These are phyloP conservation scores for Macrolepiota dolichaula DNA, from an alignment of 768 basidiomycete species.

Conservation along the genomic window DNA sequence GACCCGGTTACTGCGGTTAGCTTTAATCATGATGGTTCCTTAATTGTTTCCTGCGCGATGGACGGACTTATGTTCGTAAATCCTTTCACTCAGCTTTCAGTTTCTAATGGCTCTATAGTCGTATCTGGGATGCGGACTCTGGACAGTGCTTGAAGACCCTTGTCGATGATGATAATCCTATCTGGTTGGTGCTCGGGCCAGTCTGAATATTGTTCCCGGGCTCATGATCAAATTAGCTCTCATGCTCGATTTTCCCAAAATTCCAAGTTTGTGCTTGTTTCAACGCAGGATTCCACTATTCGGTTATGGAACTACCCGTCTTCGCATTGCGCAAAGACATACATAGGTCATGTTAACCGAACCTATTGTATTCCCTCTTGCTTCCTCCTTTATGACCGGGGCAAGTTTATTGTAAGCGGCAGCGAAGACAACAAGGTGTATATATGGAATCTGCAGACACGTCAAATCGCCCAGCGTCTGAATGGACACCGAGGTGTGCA, in stretches of 20 bases:
- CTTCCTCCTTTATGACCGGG: conserved; percentile 49
- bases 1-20: conserved; percentile 94
- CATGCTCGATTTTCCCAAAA: conserved; percentile 92
- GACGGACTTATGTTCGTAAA: conserved; percentile 86
- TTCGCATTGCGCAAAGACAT: conserved; percentile 90
- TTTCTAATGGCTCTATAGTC: conserved; percentile 43
- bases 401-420: conserved; percentile 79
- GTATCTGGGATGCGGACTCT: conserved; percentile 96
- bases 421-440: conserved; percentile 88
- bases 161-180: conserved; percentile 94
- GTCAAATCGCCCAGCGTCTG: conserved; percentile 69
- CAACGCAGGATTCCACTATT: conserved; percentile 93
- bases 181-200: conserved; percentile 51
- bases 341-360: conserved; percentile 81
- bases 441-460: conserved; percentile 86
- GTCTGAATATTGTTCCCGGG: not conserved
- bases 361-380: conserved; percentile 77
- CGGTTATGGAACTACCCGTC: conserved; percentile 93
- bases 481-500: conserved; percentile 76
- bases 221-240: conserved; percentile 46
- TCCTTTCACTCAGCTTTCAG: not conserved
- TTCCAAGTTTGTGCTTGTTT: conserved; percentile 82
- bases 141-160: conserved; percentile 98
- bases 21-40: conserved; percentile 93
- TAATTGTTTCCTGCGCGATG: conserved; percentile 93